Percentiles rank a stretch among this genome's conserved stretches.
These are phyloP conservation scores for Coemansia sp. DNA, from an alignment of 192 early-diverging fungal species.

Conservation along the genomic window DNA sequence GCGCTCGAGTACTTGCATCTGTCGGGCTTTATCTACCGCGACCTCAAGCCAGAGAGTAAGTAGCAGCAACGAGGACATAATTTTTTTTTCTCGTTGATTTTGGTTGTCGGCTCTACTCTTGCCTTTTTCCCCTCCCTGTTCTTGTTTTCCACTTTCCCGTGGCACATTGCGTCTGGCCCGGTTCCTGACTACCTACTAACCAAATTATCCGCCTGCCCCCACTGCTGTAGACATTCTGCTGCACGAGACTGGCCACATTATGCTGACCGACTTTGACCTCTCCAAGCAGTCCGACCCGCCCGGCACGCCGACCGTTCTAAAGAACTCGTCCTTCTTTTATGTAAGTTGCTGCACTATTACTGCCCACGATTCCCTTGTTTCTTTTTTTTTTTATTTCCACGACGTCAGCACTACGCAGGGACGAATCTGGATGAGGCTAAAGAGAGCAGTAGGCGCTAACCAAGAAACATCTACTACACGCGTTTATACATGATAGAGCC, in stretches of 20 bases:
- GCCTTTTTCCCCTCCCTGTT: constrained; percentile 6
- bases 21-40: constrained; percentile 96
- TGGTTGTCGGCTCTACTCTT: too few relatives aligned
- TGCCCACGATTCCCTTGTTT: neutral
- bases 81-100: too few relatives aligned
- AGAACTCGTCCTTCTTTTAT: constrained; percentile 60
- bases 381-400: too few relatives aligned
- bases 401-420: too few relatives aligned
- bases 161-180: neutral
- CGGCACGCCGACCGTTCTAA: constrained; percentile 72
- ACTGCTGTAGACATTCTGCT: constrained; percentile 75
- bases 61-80: too few relatives aligned
- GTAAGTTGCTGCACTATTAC: constrained; percentile 34
- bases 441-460: neutral
- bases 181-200: neutral
- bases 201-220: neutral
- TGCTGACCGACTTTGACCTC: constrained; percentile 98
- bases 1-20: constrained; percentile 97
- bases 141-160: neutral
- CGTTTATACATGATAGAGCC: constrained; percentile 25
- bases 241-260: constrained; percentile 96
- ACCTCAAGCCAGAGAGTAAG: constrained; percentile 95
- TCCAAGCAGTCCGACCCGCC: constrained; percentile 91
- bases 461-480: neutral
- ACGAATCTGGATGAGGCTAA: too few relatives aligned